These are phyloP conservation scores for Arachis monticola DNA, from an alignment of 331 rosid species.

Conservation along the genomic window DNA sequence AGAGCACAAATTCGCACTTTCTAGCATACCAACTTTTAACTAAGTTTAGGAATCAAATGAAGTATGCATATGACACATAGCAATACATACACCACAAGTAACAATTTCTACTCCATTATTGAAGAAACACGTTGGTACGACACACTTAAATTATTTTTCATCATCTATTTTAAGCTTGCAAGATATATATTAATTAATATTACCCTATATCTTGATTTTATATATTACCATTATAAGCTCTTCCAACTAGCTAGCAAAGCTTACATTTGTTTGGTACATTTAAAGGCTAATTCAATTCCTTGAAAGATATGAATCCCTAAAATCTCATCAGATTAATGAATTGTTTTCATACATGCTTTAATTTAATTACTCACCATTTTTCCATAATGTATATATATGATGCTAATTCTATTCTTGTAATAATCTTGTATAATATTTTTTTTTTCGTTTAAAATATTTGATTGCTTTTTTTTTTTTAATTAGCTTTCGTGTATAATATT, in stretches of 20 bases:
- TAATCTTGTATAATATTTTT: no score
- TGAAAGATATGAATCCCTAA: slow-evolving; percentile 37
- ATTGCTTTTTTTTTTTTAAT: no score
- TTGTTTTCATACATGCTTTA: slow-evolving; percentile 27
- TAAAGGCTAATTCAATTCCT: slow-evolving; percentile 36
- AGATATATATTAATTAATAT: not conserved
- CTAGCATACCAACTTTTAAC: not conserved
- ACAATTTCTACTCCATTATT: not conserved
- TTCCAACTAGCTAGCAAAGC: not conserved
- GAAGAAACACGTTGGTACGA: not conserved
- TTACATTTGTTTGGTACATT: slow-evolving; percentile 26
- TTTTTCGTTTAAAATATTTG: no score
- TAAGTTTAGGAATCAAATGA: not conserved
- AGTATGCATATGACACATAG: not conserved
- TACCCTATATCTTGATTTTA: not conserved
- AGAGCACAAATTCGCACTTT: no score
- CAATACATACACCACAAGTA: slow-evolving; percentile 17
- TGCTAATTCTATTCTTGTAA: not conserved
- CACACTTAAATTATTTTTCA: not conserved
- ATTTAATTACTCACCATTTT: not conserved
- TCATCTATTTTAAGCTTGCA: not conserved
- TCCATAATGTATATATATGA: not conserved
- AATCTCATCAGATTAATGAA: slow-evolving; percentile 29
- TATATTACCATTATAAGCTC: not conserved
- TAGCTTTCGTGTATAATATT: not conserved